phyloP scores from a whole-genome alignment of 352 stramenopile genomes.

The Lagenidium sp. region DNA sequence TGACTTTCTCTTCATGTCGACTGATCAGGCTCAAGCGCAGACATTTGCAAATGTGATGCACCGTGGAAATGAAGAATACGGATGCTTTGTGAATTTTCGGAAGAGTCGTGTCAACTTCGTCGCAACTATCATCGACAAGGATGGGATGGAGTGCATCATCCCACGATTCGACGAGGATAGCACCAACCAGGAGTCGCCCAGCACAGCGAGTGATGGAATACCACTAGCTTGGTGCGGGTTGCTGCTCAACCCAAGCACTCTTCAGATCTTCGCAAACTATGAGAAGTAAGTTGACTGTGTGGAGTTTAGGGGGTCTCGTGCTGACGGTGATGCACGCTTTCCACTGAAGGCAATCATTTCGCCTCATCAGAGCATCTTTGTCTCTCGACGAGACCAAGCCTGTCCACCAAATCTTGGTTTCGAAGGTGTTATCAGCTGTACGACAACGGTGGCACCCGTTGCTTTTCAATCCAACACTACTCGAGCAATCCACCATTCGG shows the following conservation, averaged over 20 bases:
- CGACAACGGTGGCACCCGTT: slow-evolving; percentile 62
- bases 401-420: slow-evolving; percentile 40
- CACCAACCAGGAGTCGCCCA: too few relatives aligned
- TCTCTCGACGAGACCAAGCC: slow-evolving; percentile 50
- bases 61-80: slow-evolving; percentile 45
- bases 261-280: slow-evolving; percentile 74
- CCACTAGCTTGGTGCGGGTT: slow-evolving; percentile 61
- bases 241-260: slow-evolving; percentile 33
- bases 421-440: slow-evolving; percentile 51
- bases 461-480: slow-evolving; percentile 40
- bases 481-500: slow-evolving; percentile 29
- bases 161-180: slow-evolving; percentile 14
- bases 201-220: too few relatives aligned
- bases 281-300: slow-evolving; percentile 74
- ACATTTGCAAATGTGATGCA: slow-evolving; percentile 56
- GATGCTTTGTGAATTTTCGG: slow-evolving; percentile 44
- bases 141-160: slow-evolving; percentile 5
- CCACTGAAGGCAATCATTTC: too few relatives aligned
- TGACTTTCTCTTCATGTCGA: slow-evolving; percentile 68
- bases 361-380: slow-evolving; percentile 39
- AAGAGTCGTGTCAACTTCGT: slow-evolving; percentile 71
- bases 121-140: not conserved
- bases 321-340: too few relatives aligned
- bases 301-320: too few relatives aligned
- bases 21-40: slow-evolving; percentile 30